Percentiles rank a stretch among this genome's conserved stretches.
These are phyloP conservation scores for Stephanocyclus meneghinianus DNA, from an alignment of 352 stramenopile genomes.

Conservation along the genomic window DNA sequence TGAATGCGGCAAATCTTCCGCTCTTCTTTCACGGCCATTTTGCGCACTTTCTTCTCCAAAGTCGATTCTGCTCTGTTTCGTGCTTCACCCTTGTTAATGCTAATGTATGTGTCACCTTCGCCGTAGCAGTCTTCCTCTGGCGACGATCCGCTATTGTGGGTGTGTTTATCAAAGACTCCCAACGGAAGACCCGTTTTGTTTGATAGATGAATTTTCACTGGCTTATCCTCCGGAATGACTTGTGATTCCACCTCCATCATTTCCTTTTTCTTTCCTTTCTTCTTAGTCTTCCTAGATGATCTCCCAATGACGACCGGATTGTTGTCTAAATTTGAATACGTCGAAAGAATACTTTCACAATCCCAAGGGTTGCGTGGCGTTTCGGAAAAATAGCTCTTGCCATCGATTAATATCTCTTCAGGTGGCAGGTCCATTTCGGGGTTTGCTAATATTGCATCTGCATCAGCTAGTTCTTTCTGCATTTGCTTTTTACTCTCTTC, in stretches of 20 bases:
- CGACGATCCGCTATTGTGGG: background rate
- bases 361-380: constrained; percentile 88
- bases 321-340: constrained; percentile 98
- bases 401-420: constrained; percentile 81
- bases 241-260: constrained; percentile 24
- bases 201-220: constrained; percentile 88
- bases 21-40: constrained; percentile 89
- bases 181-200: constrained; percentile 94
- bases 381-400: constrained; percentile 80
- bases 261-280: constrained; percentile 81
- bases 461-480: constrained; percentile 61
- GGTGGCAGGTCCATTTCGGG: constrained; percentile 63
- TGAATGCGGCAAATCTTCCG: constrained; percentile 88
- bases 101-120: constrained; percentile 57
- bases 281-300: constrained; percentile 80
- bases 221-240: constrained; percentile 49
- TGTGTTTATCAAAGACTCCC: constrained; percentile 84
- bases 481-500: constrained; percentile 57
- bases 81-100: constrained; percentile 72
- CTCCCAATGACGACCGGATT: constrained; percentile 91
- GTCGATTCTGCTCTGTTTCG: constrained; percentile 86
- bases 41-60: constrained; percentile 91
- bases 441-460: constrained; percentile 65
- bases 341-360: constrained; percentile 96
- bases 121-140: constrained; percentile 37